These are phyloP conservation scores for Polysphondylium violaceum DNA, from an alignment of 78 protist species.

Conservation along the genomic window DNA sequence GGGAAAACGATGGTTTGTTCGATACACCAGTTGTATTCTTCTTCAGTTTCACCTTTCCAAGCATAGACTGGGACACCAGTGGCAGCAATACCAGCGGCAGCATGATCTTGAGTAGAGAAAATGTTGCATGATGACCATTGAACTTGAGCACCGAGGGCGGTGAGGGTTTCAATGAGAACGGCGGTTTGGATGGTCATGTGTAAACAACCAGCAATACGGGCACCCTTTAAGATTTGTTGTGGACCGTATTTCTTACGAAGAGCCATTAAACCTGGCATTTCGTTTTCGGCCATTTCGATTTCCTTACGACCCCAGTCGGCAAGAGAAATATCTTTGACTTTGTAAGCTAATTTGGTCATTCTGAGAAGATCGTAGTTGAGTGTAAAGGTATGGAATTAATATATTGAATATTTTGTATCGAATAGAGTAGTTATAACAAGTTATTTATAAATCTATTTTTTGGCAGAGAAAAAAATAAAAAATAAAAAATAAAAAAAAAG, in stretches of 20 bases:
- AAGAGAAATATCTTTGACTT: constrained; percentile 92
- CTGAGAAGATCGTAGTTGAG: too few species aligned
- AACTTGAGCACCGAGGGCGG: constrained; percentile 98
- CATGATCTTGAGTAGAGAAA: constrained; percentile 99
- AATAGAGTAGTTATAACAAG: too few species aligned
- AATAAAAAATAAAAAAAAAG: not conserved
- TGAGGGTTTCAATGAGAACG: constrained; percentile 98
- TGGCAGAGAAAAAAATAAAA: not conserved
- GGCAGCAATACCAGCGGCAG: constrained; percentile 99
- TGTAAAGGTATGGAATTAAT: too few species aligned
- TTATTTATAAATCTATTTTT: not conserved
- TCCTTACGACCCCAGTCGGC: constrained; percentile 98
- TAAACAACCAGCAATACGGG: constrained; percentile 98
- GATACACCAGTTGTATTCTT: constrained; percentile 98
- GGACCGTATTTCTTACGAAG: constrained; percentile 95
- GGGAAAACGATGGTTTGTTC: constrained; percentile 94
- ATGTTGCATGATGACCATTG: constrained; percentile 99
- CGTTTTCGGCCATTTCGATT: constrained; percentile 96
- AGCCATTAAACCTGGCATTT: constrained; percentile 99
- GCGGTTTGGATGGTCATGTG: constrained; percentile 99
- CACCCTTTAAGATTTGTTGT: constrained; percentile 95
- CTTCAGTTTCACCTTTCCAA: constrained; percentile 99
- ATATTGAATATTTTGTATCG: not conserved
- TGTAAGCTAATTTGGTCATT: constrained; percentile 74
- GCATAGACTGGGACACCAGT: constrained; percentile 98